Evolutionary conservation across 2,329 filamentous ascomycete species (phyloP), one percentile per base, ranked within the genome.

Genomic region (Lecanicillium sp.): DNA sequence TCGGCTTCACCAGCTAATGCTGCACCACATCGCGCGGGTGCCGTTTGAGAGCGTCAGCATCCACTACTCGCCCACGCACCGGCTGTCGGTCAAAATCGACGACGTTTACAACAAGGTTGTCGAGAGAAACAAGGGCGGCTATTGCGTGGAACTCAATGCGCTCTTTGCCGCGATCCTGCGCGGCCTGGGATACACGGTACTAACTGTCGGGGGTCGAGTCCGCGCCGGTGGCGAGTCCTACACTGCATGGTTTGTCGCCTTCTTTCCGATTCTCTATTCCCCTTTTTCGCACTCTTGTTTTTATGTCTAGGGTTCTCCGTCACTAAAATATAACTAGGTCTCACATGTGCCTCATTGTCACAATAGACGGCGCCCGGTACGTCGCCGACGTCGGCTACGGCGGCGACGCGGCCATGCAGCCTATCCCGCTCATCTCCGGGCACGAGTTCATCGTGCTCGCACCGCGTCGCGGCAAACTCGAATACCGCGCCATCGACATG

Each of bases 351-450:
- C 77, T 79, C 55, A 71, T 84, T 47, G 72, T 83, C 39, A 74
- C 67, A 21, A 69, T 86, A 19, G 62, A 67, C 9, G 61, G 63
- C 20, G 65, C 67, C 36, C 62, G 65, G 35, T 77, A 74, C 58
- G 60, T 75, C 52, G 69, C 78, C 23, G 82, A 85, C 57, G 76
- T 84, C 12, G 80, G 77, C 21, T 84, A 82, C 55, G 81, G 81
- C 17, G 71, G 70, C 45, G 71, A 76, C 52, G 60, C 58, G 8
- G 51, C 67, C 4, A 53, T 57, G 21, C 38, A 51, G 1, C 68
- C 69, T 4, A 43, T 71, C 1, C 63, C 58, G 1, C 56, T 71
- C 5, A 46, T 58, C 1, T 19, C 56, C 37, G 55, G 52, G 14
- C 17, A 51, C 45, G 53, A 58, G 17, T 56, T 61, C 33, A 49